Evolutionary conservation across 768 basidiomycete species (phyloP), one percentile per base, ranked within the genome.

Genomic region (Phaffia tasmanica): DNA sequence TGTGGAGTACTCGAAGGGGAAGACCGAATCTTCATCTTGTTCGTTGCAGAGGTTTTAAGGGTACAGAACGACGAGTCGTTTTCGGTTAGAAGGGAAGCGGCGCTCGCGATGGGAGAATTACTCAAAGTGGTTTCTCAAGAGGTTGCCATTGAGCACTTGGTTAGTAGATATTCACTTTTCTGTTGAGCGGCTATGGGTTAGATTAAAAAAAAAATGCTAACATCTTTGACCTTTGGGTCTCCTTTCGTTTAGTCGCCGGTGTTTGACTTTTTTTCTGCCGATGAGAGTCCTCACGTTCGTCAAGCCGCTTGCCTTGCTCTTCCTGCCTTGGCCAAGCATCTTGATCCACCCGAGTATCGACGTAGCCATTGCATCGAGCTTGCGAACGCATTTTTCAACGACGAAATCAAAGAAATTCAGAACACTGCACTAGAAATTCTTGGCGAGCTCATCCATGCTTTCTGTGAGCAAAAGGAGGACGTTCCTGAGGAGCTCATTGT

Each of bases 391-490:
- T 82, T 94, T 27, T 81, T 84, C 21, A 75, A 74, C 29, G 89
- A 93, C 74, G 80, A 81, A 53, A 81, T 82, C 25, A 75, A 82
- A 4, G 79, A 82, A 21, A 90, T 95, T 29, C 85, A 89, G 25
- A 82, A 82, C 19, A 88, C 87, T 3, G 84, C 86, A 2, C 81
- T 94, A 42, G 92, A 95, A 73, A 82, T 88, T 25, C 81, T 95
- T 6, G 93, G 92, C 1, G 92, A 95, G 76, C 84, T 94, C 47
- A 81, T 95, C 64, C 84, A 87, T 74, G 83, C 88, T 16, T 97
- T 97, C 75, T 80, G 82, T 64, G 78, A 81, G 47, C 76, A 79
- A 67, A 70, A 73, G 0, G 80, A 83, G 61, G 81, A 81, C 3
- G 77, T 75, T 23, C 93, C 93, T 3, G 73, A 79, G 27, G 83